Evolutionary conservation across 2,329 filamentous ascomycete genomes (phyloP), one percentile per base, ranked within the genome.

Genomic region (Stagonosporopsis vannaccii): DNA sequence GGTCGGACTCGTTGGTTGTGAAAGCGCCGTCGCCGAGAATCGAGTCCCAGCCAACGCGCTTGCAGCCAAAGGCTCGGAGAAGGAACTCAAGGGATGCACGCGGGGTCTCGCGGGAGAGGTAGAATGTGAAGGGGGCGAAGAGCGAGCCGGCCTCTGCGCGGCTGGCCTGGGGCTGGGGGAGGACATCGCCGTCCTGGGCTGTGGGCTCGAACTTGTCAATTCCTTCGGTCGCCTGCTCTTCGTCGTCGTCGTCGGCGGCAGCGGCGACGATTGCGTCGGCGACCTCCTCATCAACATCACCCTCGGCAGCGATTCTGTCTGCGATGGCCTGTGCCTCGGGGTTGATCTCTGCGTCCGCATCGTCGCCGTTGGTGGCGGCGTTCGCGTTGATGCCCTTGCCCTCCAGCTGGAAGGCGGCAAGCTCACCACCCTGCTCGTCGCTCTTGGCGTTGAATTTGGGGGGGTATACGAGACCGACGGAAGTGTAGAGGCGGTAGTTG

Each of bases 401-500:
- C 78, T 98, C 92, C 4, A 99, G 83, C 26, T 90, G 92, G 79
- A 98, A 97, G 23, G 95, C 95, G 22, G 88, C 91, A 41, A 99
- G 83, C 77, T 97, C 95, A 41, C 90, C 95, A 59, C 91, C 92
- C 70, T 90, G 86, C 74, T 97, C 92, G 72, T 98, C 95, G 79
- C 91, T 94, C 73, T 83, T 83, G 66, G 86, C 82, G 74, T 97
- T 92, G 69, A 98, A 98, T 77, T 92, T 97, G 59, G 95, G 95
- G 17, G 95, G 95, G 74, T 99, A 99, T 55, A 97, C 92, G 60
- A 99, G 81, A 8, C 95, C 95, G 61, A 96, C 82, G 0, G 91
- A 88, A 1, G 92, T 97, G 81, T 97, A 99, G 42, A 99, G 83
- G 62, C 92, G 84, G 83, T 92, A 99, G 83, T 99, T 97, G 79